phyloP scores from a whole-genome alignment of 768 basidiomycete genomes.

The Leccinellum rugosiceps region DNA sequence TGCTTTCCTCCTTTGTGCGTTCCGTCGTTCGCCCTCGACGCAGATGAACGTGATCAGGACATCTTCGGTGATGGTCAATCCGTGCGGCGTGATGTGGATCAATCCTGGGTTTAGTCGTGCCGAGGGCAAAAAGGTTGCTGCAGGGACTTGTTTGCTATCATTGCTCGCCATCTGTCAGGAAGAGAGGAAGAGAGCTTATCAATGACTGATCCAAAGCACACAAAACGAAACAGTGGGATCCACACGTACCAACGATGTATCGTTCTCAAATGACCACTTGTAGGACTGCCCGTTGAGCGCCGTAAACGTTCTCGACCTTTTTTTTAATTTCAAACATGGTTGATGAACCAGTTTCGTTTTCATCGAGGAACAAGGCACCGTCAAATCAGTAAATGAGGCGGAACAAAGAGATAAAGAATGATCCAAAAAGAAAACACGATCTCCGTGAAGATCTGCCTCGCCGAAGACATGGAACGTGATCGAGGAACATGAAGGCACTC shows the following conservation, averaged over 20 bases:
- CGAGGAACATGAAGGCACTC: slow-evolving; percentile 13
- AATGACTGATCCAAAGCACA: not conserved
- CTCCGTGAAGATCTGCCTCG: not conserved
- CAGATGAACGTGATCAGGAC: slow-evolving; percentile 33
- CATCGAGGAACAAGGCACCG: not conserved
- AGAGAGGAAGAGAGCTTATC: not conserved
- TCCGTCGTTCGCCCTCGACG: slow-evolving; percentile 33
- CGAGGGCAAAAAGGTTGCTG: slow-evolving; percentile 28
- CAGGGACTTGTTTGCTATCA: slow-evolving; percentile 32
- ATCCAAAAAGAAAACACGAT: slow-evolving; percentile 6
- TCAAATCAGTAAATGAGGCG: not conserved
- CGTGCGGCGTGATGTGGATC: slow-evolving; percentile 33
- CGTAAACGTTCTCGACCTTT: slow-evolving; percentile 32
- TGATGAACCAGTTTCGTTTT: not conserved
- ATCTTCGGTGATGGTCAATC: slow-evolving; percentile 30
- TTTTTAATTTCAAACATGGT: not conserved
- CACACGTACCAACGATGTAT: slow-evolving; percentile 27
- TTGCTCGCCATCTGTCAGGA: slow-evolving; percentile 29
- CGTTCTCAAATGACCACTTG: slow-evolving; percentile 34
- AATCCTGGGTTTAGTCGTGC: slow-evolving; percentile 26
- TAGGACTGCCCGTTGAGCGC: slow-evolving; percentile 34
- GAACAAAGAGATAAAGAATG: not conserved
- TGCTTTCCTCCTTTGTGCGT: slow-evolving; percentile 22
- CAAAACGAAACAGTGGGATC: not conserved
- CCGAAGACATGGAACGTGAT: not conserved